These are phyloP conservation scores for Tetracladium marchalianum DNA, from an alignment of 495 filamentous ascomycete genomes.

Conservation along the genomic window DNA sequence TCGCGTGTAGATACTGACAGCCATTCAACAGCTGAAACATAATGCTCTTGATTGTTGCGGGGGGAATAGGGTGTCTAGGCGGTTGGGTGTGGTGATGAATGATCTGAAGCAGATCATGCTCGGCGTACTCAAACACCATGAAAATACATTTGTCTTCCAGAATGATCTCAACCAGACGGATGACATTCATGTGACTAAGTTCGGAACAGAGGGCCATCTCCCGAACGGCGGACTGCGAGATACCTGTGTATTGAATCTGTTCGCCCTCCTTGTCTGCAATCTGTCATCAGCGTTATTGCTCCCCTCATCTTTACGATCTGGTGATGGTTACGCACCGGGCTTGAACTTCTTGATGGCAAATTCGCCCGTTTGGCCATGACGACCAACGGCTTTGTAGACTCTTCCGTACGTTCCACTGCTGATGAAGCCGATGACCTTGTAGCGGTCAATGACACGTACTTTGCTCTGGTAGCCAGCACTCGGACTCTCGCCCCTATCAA, in stretches of 20 bases:
- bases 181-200: constrained; percentile 79
- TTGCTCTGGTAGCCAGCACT: constrained; percentile 63
- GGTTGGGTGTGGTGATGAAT: constrained; percentile 96
- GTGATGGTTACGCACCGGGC: constrained; percentile 34
- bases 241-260: constrained; percentile 85
- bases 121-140: constrained; percentile 99
- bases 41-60: constrained; percentile 79
- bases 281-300: constrained; percentile 3
- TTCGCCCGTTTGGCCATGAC: constrained; percentile 60
- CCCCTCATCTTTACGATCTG: no score
- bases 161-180: constrained; percentile 90
- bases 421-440: constrained; percentile 96
- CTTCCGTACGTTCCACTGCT: constrained; percentile 97
- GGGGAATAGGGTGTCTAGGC: constrained; percentile 76
- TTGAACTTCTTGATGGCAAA: constrained; percentile 99
- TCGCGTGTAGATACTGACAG: constrained; percentile 85
- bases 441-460: constrained; percentile 79
- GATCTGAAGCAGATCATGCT: constrained; percentile 94
- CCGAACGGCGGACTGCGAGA: constrained; percentile 92
- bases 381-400: constrained; percentile 88
- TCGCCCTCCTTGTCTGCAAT: constrained; percentile 84
- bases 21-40: constrained; percentile 93
- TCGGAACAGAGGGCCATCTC: constrained; percentile 99
- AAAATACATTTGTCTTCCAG: constrained; percentile 98
- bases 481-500: constrained; percentile 33